These are phyloP conservation scores for Aspergillus tubingensis DNA, from an alignment of 2,329 filamentous ascomycete species.

Conservation along the genomic window DNA sequence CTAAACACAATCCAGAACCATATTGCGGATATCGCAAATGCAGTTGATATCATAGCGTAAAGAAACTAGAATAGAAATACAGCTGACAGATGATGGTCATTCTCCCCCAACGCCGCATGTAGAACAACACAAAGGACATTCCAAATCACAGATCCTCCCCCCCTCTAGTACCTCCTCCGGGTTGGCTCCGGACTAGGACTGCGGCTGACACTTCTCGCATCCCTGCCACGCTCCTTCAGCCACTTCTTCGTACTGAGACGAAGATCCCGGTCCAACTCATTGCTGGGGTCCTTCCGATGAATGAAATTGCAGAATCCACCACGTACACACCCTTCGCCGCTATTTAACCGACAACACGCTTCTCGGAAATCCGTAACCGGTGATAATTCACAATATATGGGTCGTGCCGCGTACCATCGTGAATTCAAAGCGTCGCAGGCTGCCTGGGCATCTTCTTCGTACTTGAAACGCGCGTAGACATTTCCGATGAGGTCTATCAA, in stretches of 20 bases:
- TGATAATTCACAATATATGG: slow-evolving; percentile 96
- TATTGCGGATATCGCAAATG: background rate
- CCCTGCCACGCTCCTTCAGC: slow-evolving; percentile 79
- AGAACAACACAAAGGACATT: slow-evolving; percentile 15
- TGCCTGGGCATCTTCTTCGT: slow-evolving; percentile 91
- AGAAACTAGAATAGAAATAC: slow-evolving; percentile 17
- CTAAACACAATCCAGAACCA: background rate
- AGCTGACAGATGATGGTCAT: slow-evolving; percentile 16
- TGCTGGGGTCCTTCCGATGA: slow-evolving; percentile 88
- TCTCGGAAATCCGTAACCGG: slow-evolving; percentile 98
- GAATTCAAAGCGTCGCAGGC: slow-evolving; percentile 93
- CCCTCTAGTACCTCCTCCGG: slow-evolving; percentile 66
- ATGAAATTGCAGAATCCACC: slow-evolving; percentile 99
- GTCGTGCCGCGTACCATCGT: slow-evolving; percentile 94
- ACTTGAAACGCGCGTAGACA: slow-evolving; percentile 99
- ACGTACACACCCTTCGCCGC: slow-evolving; percentile 89
- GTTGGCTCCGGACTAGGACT: slow-evolving; percentile 86
- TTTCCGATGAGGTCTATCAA: slow-evolving; percentile 86
- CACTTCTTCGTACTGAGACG: slow-evolving; percentile 93
- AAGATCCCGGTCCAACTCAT: slow-evolving; percentile 86
- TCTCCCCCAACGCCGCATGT: slow-evolving; percentile 25
- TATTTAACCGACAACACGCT: slow-evolving; percentile 93
- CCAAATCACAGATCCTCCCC: slow-evolving; percentile 1
- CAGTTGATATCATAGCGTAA: slow-evolving; percentile 33
- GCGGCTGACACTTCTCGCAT: slow-evolving; percentile 76